These are phyloP conservation scores for Cenchrus purpureus DNA, from an alignment of 176 grass and related monocot species.

Conservation along the genomic window DNA sequence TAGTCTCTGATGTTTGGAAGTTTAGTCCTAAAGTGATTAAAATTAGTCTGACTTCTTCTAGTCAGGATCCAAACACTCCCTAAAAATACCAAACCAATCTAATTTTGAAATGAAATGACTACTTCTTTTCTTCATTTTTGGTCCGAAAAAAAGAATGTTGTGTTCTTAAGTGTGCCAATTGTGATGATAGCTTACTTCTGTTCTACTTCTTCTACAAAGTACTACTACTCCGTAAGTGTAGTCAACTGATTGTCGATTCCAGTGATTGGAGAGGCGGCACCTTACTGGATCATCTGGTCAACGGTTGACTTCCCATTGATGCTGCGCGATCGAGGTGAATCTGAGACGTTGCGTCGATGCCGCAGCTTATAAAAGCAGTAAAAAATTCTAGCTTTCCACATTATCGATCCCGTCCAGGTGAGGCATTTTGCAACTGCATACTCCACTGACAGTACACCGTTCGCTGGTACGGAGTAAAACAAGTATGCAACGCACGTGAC, in stretches of 20 bases:
- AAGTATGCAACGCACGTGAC: neutral
- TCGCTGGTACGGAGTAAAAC: neutral
- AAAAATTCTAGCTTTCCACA: neutral
- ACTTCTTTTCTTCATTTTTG: neutral
- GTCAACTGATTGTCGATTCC: neutral
- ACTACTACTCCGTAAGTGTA: neutral
- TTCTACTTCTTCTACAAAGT: too few relatives aligned
- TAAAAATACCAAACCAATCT: too few relatives aligned
- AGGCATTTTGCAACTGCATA: too few relatives aligned
- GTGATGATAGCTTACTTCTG: neutral
- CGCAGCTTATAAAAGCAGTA: conserved; percentile 3
- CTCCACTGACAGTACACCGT: neutral
- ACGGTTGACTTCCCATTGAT: neutral
- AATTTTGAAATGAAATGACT: too few relatives aligned
- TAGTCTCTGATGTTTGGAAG: too few relatives aligned
- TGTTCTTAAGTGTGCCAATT: neutral
- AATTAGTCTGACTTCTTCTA: too few relatives aligned
- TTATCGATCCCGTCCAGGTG: neutral
- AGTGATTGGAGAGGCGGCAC: neutral
- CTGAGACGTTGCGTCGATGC: conserved; percentile 17
- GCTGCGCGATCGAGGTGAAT: neutral
- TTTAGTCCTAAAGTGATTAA: too few relatives aligned
- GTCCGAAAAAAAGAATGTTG: neutral
- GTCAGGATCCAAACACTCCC: too few relatives aligned
- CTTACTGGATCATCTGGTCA: neutral